Conservation (phyloP, 495 filamentous ascomycete genomes). For the Penicillium tannophilum region DNA sequence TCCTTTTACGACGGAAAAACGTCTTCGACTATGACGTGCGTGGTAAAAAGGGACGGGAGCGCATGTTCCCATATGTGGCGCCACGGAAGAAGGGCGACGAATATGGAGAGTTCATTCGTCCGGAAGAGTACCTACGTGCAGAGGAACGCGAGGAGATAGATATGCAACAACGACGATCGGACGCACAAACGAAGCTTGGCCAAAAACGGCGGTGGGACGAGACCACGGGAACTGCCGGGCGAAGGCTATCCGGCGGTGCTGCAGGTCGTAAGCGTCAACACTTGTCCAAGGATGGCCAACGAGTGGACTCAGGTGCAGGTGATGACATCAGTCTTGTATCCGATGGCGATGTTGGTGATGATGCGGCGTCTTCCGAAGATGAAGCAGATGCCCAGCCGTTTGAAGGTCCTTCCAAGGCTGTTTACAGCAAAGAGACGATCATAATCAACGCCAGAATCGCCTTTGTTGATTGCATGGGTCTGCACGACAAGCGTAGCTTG, state of each 20-base stretch:
- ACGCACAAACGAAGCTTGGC: conserved; percentile 69
- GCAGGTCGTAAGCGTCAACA: conserved; percentile 49
- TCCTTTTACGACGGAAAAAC: conserved; percentile 83
- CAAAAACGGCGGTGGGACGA: conserved; percentile 96
- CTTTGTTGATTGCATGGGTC: conserved; percentile 87
- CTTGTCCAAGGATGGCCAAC: conserved; percentile 41
- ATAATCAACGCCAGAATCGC: conserved; percentile 72
- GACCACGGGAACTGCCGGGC: conserved; percentile 43
- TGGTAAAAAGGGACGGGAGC: conserved; percentile 90
- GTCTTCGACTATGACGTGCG: conserved; percentile 91
- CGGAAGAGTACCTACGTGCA: conserved; percentile 90
- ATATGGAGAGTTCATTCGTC: conserved; percentile 88
- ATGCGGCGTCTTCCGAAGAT: conserved; percentile 48
- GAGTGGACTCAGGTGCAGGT: conserved; percentile 42
- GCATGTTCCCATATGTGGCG: conserved; percentile 87
- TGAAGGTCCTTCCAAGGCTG: conserved; percentile 74
- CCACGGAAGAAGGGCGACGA: conserved; percentile 81
- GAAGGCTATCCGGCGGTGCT: conserved; percentile 34
- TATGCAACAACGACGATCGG: conserved; percentile 51
- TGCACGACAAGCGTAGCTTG: conserved; percentile 90
- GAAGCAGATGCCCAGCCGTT: conserved; percentile 51
- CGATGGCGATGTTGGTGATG: conserved; percentile 48
- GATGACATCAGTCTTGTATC: conserved; percentile 44
- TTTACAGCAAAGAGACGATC: conserved; percentile 60
- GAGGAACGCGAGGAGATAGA: conserved; percentile 89